Conservation (phyloP, 1,284 basidiomycete species). For the Clitocybe nebularis region DNA sequence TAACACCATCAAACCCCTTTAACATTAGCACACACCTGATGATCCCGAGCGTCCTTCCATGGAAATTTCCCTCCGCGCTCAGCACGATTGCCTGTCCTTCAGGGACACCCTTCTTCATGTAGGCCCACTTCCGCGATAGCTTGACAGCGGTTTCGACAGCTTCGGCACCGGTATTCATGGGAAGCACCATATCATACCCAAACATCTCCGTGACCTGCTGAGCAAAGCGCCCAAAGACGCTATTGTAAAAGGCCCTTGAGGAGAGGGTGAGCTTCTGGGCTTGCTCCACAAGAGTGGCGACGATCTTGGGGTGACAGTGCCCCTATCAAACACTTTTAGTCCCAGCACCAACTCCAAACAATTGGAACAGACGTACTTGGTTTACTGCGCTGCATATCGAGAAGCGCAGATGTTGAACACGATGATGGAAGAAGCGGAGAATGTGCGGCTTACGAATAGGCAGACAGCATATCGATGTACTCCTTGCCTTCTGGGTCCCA, state of each 20-base stretch:
- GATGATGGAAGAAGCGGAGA: conserved; percentile 11
- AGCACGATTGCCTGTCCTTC: conserved; percentile 88
- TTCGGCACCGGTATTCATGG: conserved; percentile 99
- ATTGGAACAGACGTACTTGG: conserved; percentile 50
- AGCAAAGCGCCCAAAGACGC: conserved; percentile 86
- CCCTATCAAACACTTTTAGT: conserved; percentile 44
- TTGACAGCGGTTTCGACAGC: conserved; percentile 91
- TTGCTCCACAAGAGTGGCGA: conserved; percentile 80
- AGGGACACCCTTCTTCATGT: conserved; percentile 81
- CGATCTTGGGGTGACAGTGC: conserved; percentile 93
- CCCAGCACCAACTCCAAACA: conserved; percentile 7
- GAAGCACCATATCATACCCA: conserved; percentile 93
- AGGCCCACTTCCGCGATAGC: conserved; percentile 91
- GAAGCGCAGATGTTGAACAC: conserved; percentile 5
- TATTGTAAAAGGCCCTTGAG: conserved; percentile 96
- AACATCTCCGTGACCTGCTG: conserved; percentile 83
- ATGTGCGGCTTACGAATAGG: conserved; percentile 78
- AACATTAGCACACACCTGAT: conserved; percentile 55
- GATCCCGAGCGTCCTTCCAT: conserved; percentile 89
- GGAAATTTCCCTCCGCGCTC: conserved; percentile 90
- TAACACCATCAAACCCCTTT: conserved; percentile 11
- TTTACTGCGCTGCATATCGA: conserved; percentile 68
- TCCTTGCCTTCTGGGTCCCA: conserved; percentile 95
- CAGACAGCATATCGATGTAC: conserved; percentile 95
- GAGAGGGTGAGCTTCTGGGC: conserved; percentile 90